Conservation (phyloP, 805 yeast genomes). For the Myxozyma neotropica region DNA sequence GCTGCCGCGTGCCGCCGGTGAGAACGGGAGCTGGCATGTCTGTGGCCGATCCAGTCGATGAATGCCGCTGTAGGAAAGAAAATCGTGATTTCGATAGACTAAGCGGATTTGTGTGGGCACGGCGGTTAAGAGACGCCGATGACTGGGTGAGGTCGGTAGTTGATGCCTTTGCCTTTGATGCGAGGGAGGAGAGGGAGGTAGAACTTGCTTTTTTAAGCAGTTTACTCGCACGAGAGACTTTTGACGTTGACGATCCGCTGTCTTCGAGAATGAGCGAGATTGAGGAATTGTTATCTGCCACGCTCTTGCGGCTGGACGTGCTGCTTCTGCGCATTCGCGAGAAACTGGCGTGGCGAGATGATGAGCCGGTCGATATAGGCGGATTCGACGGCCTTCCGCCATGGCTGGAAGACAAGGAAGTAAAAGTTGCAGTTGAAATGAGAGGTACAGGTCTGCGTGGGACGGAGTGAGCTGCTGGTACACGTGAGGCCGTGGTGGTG, state of each 20-base stretch:
- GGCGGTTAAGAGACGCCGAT: conserved; percentile 11
- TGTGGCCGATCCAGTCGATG: conserved; percentile 5
- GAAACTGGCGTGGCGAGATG: neutral
- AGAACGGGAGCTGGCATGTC: conserved; percentile 14
- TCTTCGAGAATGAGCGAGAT: conserved; percentile 21
- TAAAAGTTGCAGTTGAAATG: conserved; percentile 25
- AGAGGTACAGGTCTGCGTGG: conserved; percentile 21
- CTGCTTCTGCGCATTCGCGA: conserved; percentile 10
- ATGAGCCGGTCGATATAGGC: neutral
- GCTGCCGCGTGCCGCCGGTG: conserved; percentile 26
- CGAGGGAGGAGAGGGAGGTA: conserved; percentile 20
- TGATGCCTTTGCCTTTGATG: conserved; percentile 9
- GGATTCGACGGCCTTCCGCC: neutral
- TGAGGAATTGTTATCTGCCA: conserved; percentile 8
- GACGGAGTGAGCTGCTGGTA: neutral
- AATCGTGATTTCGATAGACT: conserved; percentile 18
- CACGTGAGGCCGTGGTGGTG: neutral
- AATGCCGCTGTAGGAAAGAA: conserved; percentile 17
- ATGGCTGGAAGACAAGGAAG: conserved; percentile 16
- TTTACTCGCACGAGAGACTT: conserved; percentile 2
- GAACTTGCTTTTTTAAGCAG: conserved; percentile 22
- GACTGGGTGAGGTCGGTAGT: neutral
- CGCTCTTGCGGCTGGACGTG: conserved; percentile 11
- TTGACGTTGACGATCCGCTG: conserved; percentile 1
- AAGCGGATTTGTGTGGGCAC: conserved; percentile 4